Conservation (phyloP, 495 filamentous ascomycete species). For the Aspergillus hancockii region DNA sequence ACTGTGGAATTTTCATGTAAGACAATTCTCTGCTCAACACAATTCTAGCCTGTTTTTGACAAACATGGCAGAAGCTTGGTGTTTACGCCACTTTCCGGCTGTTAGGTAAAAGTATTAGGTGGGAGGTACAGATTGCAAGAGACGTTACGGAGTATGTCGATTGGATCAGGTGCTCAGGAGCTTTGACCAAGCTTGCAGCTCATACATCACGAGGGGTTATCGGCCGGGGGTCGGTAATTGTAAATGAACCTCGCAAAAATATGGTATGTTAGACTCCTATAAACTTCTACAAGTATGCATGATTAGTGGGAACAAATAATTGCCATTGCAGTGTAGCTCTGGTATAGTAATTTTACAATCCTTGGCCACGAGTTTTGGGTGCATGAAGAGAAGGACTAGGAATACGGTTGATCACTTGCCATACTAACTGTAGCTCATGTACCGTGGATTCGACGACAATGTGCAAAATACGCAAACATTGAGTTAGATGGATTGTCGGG, state of each 20-base stretch:
- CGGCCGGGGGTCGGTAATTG: not conserved
- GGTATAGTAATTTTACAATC: not conserved
- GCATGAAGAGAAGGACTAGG: not conserved
- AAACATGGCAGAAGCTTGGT: not conserved
- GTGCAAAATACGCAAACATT: too few relatives aligned
- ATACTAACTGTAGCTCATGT: not conserved
- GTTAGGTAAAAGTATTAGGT: not conserved
- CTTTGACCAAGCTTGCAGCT: constrained; percentile 1
- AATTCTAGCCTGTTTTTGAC: not conserved
- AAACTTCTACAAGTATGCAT: too few relatives aligned
- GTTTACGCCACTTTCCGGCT: not conserved
- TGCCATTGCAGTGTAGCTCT: too few relatives aligned
- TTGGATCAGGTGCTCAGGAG: not conserved
- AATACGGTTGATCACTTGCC: not conserved
- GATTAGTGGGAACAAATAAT: too few relatives aligned
- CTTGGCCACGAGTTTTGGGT: not conserved
- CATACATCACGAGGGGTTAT: not conserved
- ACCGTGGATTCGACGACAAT: too few relatives aligned
- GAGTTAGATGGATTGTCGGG: too few relatives aligned
- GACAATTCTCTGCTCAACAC: not conserved
- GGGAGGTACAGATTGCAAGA: not conserved
- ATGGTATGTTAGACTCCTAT: too few relatives aligned
- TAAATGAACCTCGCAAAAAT: not conserved
- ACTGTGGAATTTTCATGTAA: not conserved
- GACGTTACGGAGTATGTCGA: not conserved